A percentile compares a stretch with the other conserved stretches of the same genome.
Conservation (phyloP, 371 early-diverging fungal genomes). For the Rhizopus sp. region DNA sequence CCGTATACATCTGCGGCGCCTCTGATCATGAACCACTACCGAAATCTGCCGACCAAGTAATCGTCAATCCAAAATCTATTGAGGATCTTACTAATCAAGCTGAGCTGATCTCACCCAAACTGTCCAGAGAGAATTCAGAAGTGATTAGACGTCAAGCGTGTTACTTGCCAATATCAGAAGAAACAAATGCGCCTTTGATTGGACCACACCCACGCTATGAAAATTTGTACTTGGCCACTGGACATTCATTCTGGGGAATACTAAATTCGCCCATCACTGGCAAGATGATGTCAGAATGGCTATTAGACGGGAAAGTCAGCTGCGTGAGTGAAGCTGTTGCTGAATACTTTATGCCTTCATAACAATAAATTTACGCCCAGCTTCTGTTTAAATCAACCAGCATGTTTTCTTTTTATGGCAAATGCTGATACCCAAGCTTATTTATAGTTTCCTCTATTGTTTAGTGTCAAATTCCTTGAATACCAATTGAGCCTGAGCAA, state of each 20-base stretch:
- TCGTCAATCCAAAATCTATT: slow-evolving; percentile 32
- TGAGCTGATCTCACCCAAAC: slow-evolving; percentile 39
- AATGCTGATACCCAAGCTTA: not conserved
- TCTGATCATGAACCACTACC: slow-evolving; percentile 53
- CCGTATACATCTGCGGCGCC: slow-evolving; percentile 71
- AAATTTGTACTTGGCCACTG: slow-evolving; percentile 62
- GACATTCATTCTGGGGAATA: slow-evolving; percentile 78
- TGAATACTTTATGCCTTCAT: not conserved
- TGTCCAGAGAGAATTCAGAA: slow-evolving; percentile 4
- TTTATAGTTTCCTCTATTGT: too few relatives aligned
- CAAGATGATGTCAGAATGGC: slow-evolving; percentile 62
- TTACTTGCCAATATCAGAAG: slow-evolving; percentile 61
- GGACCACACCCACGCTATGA: slow-evolving; percentile 53
- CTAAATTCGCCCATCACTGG: slow-evolving; percentile 72
- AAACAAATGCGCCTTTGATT: slow-evolving; percentile 57
- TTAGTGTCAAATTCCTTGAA: too few relatives aligned
- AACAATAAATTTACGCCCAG: not conserved
- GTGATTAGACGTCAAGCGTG: slow-evolving; percentile 56
- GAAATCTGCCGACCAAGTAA: slow-evolving; percentile 43
- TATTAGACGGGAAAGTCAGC: slow-evolving; percentile 42
- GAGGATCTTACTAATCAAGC: slow-evolving; percentile 25
- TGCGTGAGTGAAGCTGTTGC: not conserved
- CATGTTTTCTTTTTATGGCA: slow-evolving; percentile 2
- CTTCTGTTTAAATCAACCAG: too few relatives aligned
- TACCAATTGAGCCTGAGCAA: too few relatives aligned